Evolutionary conservation across 176 grass and related monocot species (phyloP), one percentile per base, ranked within the genome.

Genomic region (Chloris gayana): DNA sequence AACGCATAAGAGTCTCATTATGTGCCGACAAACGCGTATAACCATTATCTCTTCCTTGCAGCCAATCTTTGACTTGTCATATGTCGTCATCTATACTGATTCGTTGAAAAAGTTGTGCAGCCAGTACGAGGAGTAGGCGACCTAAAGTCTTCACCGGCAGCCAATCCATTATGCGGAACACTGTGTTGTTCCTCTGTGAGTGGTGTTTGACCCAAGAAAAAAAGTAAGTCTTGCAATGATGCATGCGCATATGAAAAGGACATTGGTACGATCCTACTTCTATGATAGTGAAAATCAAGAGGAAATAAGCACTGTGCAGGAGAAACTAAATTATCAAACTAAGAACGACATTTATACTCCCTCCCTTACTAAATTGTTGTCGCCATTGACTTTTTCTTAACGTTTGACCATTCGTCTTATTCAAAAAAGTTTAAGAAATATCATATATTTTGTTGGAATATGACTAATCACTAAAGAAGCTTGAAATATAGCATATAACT

Each of bases 41-140:
- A 18, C 35, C 35, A 37, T 37, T 37, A 37, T 57, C 22, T 74
- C 47, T 74, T 24, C 18, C 5, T 74, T 74, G 57, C 72, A 58
- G 50, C 72, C 72, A 51, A 74, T 74, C 49, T 37, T 74, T 56
- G 72, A 57, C 72, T 24, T 13, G 2, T 73, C 22, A 31, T 22
- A 53, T 30, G 32, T 73, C 29, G 4, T 34, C 12, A 56, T 53
- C 30, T 14, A 51, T 35, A 30, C 27, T 9, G 21, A 53, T 73
- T 66, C 30, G 6, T 54, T 56, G 47, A 37, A 35, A 73, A 73
- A 7, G 18, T 54, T 34, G 70, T 7, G 4, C 70, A 75, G 9
- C 53, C 13, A 58, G 51, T 50, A 31, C 6, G 25, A 50, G 69
- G 69, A 47, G 2, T 32, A 32, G 44, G 27, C 19, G 64, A n/a